Base-by-base conservation (phyloP, 305 asterid species). In the Salvia sclarea region DNA sequence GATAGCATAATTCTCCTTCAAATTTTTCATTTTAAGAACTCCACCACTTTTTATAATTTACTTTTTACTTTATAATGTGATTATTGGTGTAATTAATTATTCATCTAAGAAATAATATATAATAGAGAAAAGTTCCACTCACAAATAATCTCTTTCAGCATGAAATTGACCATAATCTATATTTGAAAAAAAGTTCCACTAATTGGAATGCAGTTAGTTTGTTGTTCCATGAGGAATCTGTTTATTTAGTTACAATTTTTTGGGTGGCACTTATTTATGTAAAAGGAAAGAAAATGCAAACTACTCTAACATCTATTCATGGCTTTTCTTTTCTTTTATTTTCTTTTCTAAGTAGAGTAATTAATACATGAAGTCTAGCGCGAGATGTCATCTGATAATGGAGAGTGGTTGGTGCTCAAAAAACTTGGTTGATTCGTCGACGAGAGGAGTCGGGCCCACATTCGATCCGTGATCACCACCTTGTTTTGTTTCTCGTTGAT, bases 341-440 rank as follows among this genome's bases (percentile, higher is more conserved):
- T 50, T 50, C 33, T 10, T 50, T 10, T 50, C 33, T 10, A 50
- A 50, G 7, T 52, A 16, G 14, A 44, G 22, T 16, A 6, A 17
- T 31, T 16, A 7, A 16, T 58, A 61, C n/a, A n/a, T n/a, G n/a
- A n/a, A 54, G 13, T 61, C 61, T n/a, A 69, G 21, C 49, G 2
- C 50, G 31, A 50, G 56, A 1, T 67, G 68, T 76, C 75, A 5
- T 78, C 81, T 8, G 79, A 61, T 71, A 74, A 31, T 68, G 70
- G 74, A 10, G 68, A 22, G 21, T 82, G 84, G 66, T 76, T 75
- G 3, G 72, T 47, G 33, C 76, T 52, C 87, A 84, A 72, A 79
- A 90, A 90, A 73, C 97, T 88, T 5, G 97, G 97, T 68, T 90
- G 97, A 61, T 88, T 88, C 25, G 97, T 90, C 7, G 97, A 90